phyloP scores from a whole-genome alignment of 257 asterid genomes.

The Scutellaria barbata region DNA sequence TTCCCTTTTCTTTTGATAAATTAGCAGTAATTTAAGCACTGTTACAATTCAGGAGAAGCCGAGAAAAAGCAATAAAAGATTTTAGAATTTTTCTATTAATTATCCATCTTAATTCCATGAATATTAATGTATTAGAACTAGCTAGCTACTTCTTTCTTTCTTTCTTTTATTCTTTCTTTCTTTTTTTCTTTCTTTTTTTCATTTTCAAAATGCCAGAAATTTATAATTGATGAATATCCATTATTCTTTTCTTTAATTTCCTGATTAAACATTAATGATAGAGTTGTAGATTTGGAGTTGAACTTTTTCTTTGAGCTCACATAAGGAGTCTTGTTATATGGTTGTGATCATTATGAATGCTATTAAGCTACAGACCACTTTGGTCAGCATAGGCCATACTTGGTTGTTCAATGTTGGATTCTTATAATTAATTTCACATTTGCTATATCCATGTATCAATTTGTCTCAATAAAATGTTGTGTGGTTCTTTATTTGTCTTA shows the following conservation, averaged over 20 bases:
- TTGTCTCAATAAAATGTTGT: no score
- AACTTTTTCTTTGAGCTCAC: conserved; percentile 19
- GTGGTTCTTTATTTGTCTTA: no score
- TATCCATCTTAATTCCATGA: neutral
- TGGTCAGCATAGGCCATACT: conserved; percentile 25
- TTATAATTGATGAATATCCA: neutral
- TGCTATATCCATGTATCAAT: no score
- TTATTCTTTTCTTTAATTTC: no score
- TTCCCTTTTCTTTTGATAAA: conserved; percentile 21
- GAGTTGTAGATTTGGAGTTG: conserved; percentile 14
- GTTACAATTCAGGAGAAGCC: conserved; percentile 21
- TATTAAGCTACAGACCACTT: neutral
- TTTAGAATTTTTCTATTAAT: neutral
- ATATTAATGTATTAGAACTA: neutral
- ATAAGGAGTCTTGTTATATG: conserved; percentile 11
- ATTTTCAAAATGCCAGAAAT: neutral
- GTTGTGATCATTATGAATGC: conserved; percentile 21
- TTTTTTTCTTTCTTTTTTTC: neutral
- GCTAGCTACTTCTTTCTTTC: no score
- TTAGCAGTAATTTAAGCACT: conserved; percentile 33
- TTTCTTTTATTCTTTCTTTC: neutral
- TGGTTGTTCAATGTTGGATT: conserved; percentile 16
- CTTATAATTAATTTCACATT: conserved; percentile 19
- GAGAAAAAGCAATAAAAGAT: conserved; percentile 23
- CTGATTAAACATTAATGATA: neutral